Base-by-base conservation (phyloP, 2,329 filamentous ascomycete genomes). In the Thelonectria blattea region DNA sequence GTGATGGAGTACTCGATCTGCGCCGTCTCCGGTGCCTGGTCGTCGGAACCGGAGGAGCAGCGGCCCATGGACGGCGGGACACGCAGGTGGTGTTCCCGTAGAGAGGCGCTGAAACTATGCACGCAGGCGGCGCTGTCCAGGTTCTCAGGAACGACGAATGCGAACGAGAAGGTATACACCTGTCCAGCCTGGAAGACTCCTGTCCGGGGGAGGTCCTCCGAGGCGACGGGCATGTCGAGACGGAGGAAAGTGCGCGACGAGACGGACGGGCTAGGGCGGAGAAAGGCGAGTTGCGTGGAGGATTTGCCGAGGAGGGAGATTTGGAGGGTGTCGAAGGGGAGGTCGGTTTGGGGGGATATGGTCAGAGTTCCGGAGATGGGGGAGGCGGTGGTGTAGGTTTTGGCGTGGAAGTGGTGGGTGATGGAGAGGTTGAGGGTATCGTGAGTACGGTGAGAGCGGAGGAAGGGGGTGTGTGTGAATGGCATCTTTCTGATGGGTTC, bases 301-400 rank as follows among this genome's bases (percentile, higher is more conserved):
- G 61, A 39, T 6, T 50, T 54, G 1, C 66, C 66, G 0, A 50
- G 37, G 5, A 68, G 64, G 5, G 56, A 18, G 11, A 68, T 54
- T 3, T 68, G 64, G 7, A 68, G 55, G 0, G 54, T 37, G 6
- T 69, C 65, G 8, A 69, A 56, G 1, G 56, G 39, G 5, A 68
- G 37, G 20, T 62, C 52, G 2, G 46, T 15, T 15, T 48, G 56
- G 0, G 61, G 53, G 2, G 51, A 51, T 3, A 68, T 30, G 1
- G 55, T 62, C 0, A 66, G 56, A 0, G 24, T 24, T 34, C 66
- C 66, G 1, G 66, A 57, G 2, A 68, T 52, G 12, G 56, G 49
- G 6, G 66, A 68, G 11, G 60, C 63, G 1, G 60, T 69, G 6
- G 66, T 69, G 2, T 69, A 68, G 8, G 61, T 50, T 8, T 67